Conservation (phyloP, 1,284 basidiomycete species). For the Cerioporus squamosus region DNA sequence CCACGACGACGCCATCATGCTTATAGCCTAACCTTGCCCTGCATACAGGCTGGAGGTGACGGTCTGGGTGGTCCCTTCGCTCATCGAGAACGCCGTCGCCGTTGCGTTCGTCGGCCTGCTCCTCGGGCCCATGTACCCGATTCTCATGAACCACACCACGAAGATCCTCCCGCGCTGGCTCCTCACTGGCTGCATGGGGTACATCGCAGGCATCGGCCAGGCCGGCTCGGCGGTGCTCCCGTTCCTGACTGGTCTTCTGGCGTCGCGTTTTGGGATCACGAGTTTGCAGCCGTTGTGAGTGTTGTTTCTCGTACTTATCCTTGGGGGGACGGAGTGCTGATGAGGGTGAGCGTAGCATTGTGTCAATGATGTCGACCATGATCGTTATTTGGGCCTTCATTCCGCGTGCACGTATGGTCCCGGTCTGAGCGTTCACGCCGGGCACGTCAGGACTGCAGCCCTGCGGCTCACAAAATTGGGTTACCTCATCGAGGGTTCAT, state of each 20-base stretch:
- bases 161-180: constrained; percentile 65
- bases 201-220: constrained; percentile 69
- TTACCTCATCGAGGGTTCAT: no score
- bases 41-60: constrained; percentile 55
- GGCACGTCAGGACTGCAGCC: no score
- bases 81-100: constrained; percentile 63
- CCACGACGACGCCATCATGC: neutral
- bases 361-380: constrained; percentile 2
- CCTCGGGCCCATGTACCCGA: constrained; percentile 63
- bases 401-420: neutral
- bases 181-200: constrained; percentile 66
- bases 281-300: constrained; percentile 65
- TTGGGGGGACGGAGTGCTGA: neutral
- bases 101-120: constrained; percentile 56
- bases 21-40: no score
- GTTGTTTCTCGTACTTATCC: neutral
- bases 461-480: no score
- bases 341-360: constrained; percentile 19
- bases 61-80: constrained; percentile 67
- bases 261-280: constrained; percentile 57
- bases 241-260: constrained; percentile 63
- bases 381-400: neutral
- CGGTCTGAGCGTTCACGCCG: neutral
- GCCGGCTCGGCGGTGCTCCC: constrained; percentile 70
- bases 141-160: constrained; percentile 62